phyloP scores from a whole-genome alignment of 371 early-diverging fungal species.

The Phascolomyces articulosus region DNA sequence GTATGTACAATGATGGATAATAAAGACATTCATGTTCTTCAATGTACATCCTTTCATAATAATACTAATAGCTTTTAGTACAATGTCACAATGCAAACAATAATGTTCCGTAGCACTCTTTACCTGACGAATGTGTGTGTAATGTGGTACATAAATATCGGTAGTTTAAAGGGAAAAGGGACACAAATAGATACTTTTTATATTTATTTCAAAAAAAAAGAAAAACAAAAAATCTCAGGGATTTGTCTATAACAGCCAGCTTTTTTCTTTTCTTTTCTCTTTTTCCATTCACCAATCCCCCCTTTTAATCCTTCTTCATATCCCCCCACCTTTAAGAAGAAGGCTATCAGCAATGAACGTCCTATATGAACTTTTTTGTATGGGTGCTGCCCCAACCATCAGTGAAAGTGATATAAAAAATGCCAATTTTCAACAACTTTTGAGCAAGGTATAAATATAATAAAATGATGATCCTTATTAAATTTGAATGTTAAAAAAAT shows the following conservation, averaged over 20 bases:
- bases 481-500: not conserved
- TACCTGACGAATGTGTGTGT: not conserved
- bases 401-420: constrained; percentile 15
- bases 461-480: not conserved
- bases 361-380: constrained; percentile 18
- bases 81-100: too few relatives aligned
- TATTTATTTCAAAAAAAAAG: too few relatives aligned
- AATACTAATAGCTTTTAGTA: not conserved
- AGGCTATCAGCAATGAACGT: constrained; percentile 6
- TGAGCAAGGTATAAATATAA: constrained; percentile 24
- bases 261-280: not conserved
- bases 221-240: too few relatives aligned
- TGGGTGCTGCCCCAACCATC: constrained; percentile 13
- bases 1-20: too few relatives aligned
- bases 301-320: constrained; percentile 2
- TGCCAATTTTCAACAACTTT: constrained; percentile 22
- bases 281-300: not conserved
- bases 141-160: not conserved
- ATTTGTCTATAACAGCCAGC: too few relatives aligned
- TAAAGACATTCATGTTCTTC: too few relatives aligned
- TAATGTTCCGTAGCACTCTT: not conserved
- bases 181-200: not conserved
- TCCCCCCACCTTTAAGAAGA: not conserved
- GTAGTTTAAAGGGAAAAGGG: not conserved
- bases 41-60: not conserved